A percentile compares a stretch with the other conserved stretches of the same genome.
Evolutionary conservation across 2,329 filamentous ascomycete genomes (phyloP).

Genomic region (Orbilia ellipsospora): DNA sequence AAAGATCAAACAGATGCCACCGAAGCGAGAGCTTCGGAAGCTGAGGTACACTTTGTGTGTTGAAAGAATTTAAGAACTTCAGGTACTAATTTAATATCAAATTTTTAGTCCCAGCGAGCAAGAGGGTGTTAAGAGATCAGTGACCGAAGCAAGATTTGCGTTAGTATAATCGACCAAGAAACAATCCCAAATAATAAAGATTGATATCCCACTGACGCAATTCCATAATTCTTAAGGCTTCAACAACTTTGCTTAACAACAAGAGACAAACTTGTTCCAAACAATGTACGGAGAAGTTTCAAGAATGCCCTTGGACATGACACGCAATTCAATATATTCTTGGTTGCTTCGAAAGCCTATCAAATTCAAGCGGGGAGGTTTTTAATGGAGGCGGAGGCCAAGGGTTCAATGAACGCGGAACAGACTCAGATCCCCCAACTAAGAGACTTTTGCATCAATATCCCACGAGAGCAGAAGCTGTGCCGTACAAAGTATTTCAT

Average conservation of each 20-base stretch:
- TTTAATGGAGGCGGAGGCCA: neutral
- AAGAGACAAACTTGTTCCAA: constrained; percentile 27
- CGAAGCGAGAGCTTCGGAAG: constrained; percentile 2
- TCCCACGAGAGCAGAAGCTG: constrained; percentile 30
- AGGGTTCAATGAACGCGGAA: neutral
- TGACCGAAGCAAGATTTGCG: neutral
- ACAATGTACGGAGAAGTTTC: constrained; percentile 8
- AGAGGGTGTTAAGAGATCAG: neutral
- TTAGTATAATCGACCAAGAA: neutral
- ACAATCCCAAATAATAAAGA: neutral
- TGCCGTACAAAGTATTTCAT: constrained; percentile 21
- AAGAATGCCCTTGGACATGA: constrained; percentile 5
- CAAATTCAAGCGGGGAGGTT: constrained; percentile 14
- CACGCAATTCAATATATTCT: constrained; percentile 17
- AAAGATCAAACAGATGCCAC: constrained; percentile 2
- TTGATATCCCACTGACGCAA: neutral
- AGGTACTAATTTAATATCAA: neutral
- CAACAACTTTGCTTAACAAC: constrained; percentile 12
- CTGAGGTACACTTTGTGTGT: constrained; percentile 5
- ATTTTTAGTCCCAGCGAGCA: neutral
- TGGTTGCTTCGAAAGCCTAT: constrained; percentile 41
- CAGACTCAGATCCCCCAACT: constrained; percentile 32
- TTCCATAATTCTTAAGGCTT: constrained; percentile 12
- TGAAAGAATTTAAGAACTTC: neutral
- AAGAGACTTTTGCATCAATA: constrained; percentile 25